Evolutionary conservation across 305 asterid species (phyloP), one percentile per base, ranked within the genome.

Genomic region (Fraxinus floribunda): DNA sequence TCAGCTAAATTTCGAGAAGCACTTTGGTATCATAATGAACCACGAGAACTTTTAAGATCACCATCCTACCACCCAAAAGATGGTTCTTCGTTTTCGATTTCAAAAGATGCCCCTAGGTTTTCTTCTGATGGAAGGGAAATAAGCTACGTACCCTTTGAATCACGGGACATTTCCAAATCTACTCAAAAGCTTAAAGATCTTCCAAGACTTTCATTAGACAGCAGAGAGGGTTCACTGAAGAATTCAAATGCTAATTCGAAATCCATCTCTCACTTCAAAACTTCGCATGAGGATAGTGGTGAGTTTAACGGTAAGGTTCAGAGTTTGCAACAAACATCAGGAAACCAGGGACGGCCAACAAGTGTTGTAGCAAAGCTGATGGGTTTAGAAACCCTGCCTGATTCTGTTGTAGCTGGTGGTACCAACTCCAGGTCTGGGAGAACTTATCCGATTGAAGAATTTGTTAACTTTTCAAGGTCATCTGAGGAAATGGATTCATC

Each of bases 301-400:
- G 83, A 73, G 80, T 73, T 78, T 52, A 85, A 85, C 79, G 77
- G 74, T 72, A 88, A 84, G 64, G 57, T 80, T 83, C 82, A 79
- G 70, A 83, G 49, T 82, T 78, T 64, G 80, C 83, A 26, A 36
- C 89, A 89, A 64, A 79, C 80, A 75, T 41, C 84, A 4, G 90
- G 89, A 78, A 85, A 82, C 71, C 94, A 85, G 81, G 83, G 90
- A 11, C 89, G 97, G 38, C 93, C 94, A 52, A 93, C 99, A 6
- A 94, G 97, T 79, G 94, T 95, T 38, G 97, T 95, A 76, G 99
- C 99, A 9, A 95, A 93, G 91, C 91, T 95, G 79, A 95, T 95
- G 99, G 99, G 99, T n/a, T 86, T 95, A 81, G 95, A 91, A 32
- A 52, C 89, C 7, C 81, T 94, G 83, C 96, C 98, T 3, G 90